phyloP scores from a whole-genome alignment of 2,329 filamentous ascomycete species.

The Colletotrichum chlorophyti region DNA sequence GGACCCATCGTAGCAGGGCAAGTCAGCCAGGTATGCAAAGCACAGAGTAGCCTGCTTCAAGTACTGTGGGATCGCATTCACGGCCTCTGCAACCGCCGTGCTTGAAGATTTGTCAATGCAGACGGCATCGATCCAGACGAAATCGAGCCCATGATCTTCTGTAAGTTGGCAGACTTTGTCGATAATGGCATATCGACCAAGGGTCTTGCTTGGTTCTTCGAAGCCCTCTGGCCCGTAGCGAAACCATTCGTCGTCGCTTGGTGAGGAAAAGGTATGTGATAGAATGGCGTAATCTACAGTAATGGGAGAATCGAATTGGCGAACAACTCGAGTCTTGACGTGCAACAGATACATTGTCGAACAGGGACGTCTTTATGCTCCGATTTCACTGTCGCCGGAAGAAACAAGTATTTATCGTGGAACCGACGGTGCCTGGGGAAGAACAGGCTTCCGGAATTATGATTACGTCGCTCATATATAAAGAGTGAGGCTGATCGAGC shows the following conservation, averaged over 20 bases:
- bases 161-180: background rate
- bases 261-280: constrained; percentile 1
- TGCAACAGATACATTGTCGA: no score
- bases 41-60: background rate
- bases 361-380: no score
- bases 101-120: background rate
- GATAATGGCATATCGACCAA: background rate
- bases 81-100: background rate
- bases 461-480: no score
- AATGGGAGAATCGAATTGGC: no score
- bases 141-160: background rate
- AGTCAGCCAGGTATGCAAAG: background rate
- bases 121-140: background rate
- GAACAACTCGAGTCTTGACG: no score
- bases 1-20: background rate
- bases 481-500: no score
- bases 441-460: no score
- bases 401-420: no score
- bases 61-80: background rate
- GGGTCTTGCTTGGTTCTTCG: background rate
- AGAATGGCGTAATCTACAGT: constrained; percentile 14
- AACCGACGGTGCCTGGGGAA: no score
- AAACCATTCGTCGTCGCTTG: background rate
- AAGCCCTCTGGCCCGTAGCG: background rate
- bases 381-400: no score